Base-by-base conservation (phyloP, 1,284 basidiomycete species). In the Moesziomyces aphidis region DNA sequence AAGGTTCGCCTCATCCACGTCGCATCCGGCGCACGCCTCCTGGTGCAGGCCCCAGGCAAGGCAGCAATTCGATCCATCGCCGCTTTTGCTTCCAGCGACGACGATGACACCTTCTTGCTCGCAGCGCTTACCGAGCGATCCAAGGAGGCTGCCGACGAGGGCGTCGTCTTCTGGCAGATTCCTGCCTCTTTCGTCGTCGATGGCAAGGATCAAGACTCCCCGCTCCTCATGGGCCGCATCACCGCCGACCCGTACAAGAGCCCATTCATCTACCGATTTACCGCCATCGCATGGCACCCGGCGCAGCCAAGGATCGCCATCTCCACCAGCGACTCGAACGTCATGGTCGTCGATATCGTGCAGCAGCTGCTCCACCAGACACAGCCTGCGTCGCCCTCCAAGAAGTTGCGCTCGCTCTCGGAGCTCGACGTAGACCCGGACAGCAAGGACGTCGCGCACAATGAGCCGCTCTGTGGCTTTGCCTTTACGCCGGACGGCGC, bases 1-100 rank as follows among this genome's bases (percentile, higher is more conserved):
- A 72, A 65, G 34, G 22, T 67, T 24, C 66, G 73, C 36, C 57
- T 76, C 45, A 60, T 76, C n/a, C 56, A 76, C 56, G 26, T 59
- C 17, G 44, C 46, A 17, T 65, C 68, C 2, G 73, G 73, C 10
- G 61, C 52, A 13, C 53, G 73, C 19, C 23, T 53, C 19, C 50
- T 76, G 1, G 51, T 70, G 3, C 61, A 56, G 34, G 48, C 57
- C 4, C 67, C 67, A 6, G 34, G n/a, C 49, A 60, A 60, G 42
- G 61, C 54, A 8, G 24, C 52, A 11, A 44, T 70, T 36, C 28
- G 67, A 8, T 64, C 67, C 17, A 64, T 70, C 21, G 57, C 46
- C 19, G 58, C 67, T 5, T 70, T 57, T 34, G n/a, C 60, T 50
- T 50, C 66, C 0, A 23, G 15, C 24, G 26, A 49, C 28, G 46